Evolutionary conservation across 129 eudicot species (phyloP).

Genomic region (Pulicaria dysenterica): DNA sequence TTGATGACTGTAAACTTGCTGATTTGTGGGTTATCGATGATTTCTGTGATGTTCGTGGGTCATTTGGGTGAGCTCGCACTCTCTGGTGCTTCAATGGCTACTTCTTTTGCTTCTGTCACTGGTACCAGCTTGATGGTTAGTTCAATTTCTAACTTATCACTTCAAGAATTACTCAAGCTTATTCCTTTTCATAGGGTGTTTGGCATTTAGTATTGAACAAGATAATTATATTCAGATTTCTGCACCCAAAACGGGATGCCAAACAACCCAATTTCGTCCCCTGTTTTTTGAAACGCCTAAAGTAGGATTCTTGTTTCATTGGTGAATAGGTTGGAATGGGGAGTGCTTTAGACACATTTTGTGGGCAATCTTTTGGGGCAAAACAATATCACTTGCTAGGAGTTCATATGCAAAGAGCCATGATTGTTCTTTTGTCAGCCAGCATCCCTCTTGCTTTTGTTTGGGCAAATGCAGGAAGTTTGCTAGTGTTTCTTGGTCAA

Average conservation of each 20-base stretch:
- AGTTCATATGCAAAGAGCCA: slow-evolving; percentile 71
- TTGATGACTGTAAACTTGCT: slow-evolving; percentile 58
- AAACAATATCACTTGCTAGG: slow-evolving; percentile 68
- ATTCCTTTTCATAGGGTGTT: not conserved
- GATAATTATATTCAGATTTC: too few relatives aligned
- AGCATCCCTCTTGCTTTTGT: slow-evolving; percentile 66
- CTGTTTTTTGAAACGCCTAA: not conserved
- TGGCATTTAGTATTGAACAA: not conserved
- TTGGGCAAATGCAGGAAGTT: slow-evolving; percentile 61
- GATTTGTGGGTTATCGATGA: slow-evolving; percentile 50
- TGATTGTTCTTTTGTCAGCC: slow-evolving; percentile 56
- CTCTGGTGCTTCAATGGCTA: slow-evolving; percentile 94
- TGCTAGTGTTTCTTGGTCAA: slow-evolving; percentile 60
- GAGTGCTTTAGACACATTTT: slow-evolving; percentile 68
- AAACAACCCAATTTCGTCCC: not conserved
- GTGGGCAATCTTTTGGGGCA: slow-evolving; percentile 81
- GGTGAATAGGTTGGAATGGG: slow-evolving; percentile 58
- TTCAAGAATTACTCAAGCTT: not conserved
- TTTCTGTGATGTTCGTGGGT: slow-evolving; percentile 88
- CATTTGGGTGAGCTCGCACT: slow-evolving; percentile 86
- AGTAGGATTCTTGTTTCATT: not conserved
- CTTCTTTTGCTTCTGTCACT: slow-evolving; percentile 80
- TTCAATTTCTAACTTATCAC: not conserved
- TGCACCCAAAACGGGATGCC: too few relatives aligned
- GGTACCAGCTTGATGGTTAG: slow-evolving; percentile 73